Conservation (phyloP, 208 protist genomes). For the Hexamita inflata region DNA sequence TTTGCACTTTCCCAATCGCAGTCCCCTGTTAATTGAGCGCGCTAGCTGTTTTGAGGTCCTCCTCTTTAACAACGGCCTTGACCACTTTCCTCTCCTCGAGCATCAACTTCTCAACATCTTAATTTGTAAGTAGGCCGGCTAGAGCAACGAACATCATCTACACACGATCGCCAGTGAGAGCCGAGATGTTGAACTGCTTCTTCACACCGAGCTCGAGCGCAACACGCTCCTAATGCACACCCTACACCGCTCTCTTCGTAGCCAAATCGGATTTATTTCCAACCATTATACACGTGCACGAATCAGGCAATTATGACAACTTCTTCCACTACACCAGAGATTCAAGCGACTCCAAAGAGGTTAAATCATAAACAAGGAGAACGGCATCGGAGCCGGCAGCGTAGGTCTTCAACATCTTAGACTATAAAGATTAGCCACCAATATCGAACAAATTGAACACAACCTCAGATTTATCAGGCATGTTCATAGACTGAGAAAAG, state of each 20-base stretch:
- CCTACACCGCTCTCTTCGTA: neutral
- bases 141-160: neutral
- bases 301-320: neutral
- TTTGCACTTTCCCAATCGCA: too few relatives aligned
- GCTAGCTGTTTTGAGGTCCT: too few relatives aligned
- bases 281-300: neutral
- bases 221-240: neutral
- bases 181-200: neutral
- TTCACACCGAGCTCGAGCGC: neutral
- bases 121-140: neutral
- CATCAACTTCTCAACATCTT: too few relatives aligned
- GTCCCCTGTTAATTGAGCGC: too few relatives aligned
- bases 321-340: neutral
- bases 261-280: slow-evolving; percentile 26
- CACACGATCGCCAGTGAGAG: slow-evolving; percentile 5
- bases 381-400: neutral
- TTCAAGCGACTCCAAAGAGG: neutral
- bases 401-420: slow-evolving; percentile 13
- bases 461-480: neutral
- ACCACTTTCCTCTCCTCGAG: too few relatives aligned
- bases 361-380: slow-evolving; percentile 19
- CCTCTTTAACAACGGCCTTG: too few relatives aligned
- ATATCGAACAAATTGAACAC: slow-evolving; percentile 17
- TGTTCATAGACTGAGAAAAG: neutral
- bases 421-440: slow-evolving; percentile 9